Evolutionary conservation across 116 monocot species (phyloP), one percentile per base, ranked within the genome.

Genomic region (Iris pallida): DNA sequence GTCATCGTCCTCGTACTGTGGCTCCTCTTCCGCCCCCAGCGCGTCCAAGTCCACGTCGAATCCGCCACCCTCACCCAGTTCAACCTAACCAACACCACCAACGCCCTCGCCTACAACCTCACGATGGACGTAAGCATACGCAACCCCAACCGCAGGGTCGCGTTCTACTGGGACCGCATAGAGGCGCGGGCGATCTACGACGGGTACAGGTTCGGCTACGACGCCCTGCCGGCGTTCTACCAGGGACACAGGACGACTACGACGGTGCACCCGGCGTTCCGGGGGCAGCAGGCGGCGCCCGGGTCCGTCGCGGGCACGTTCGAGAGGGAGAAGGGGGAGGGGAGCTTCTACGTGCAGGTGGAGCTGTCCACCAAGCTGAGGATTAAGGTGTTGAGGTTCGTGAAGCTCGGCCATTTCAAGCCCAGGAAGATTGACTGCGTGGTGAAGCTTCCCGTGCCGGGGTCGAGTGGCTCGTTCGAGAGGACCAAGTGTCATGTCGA

Each of bases 21-120:
- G 88, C 95, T 95, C 61, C 58, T 88, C 68, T 76, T 86, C 71
- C 85, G 88, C 43, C 95, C 91, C 7, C 63, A 73, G 66, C 12
- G 63, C 43, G 45, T 85, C 66, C 83, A 80, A 55, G 79, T 77
- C 46, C 71, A 86, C 80, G 88, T 79, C 65, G 83, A 83, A 9
- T 57, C 69, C 71, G 88, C 95, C 53, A 2, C 68, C 45, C 82
- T 95, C 70, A 47, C 79, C 30, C 75, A 65, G 6, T 91, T 90
- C 88, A 63, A 75, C 64, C 80, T 91, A 68, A 30, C 68, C 75
- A 11, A 4, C 65, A 8, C 10, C 66, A 60, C 48, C 43, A 53
- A 0, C 72, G 82, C 12, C 5, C 79, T 84, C 52, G 1, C 11
- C 53, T 81, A 81, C 79, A 72, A 76, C 53, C 81, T 84, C 48